A percentile compares a stretch with the other conserved stretches of the same genome.
phyloP scores from a whole-genome alignment of 306 rosid species.

The Quercus cerris region DNA sequence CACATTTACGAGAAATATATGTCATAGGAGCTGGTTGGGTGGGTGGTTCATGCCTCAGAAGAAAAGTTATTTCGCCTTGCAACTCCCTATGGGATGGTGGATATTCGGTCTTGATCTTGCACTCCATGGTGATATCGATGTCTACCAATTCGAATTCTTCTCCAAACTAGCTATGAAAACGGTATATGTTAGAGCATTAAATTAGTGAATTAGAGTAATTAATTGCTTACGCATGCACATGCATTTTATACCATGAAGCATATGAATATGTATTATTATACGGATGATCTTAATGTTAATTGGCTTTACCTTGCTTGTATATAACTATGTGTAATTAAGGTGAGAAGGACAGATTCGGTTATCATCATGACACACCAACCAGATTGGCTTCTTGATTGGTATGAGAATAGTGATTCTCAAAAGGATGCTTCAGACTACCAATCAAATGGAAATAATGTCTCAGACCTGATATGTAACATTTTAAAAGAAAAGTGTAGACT shows the following conservation, averaged over 20 bases:
- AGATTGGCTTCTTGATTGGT: slow-evolving; percentile 92
- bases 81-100: slow-evolving; percentile 96
- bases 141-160: slow-evolving; percentile 91
- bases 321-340: slow-evolving; percentile 44
- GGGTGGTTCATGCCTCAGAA: slow-evolving; percentile 99
- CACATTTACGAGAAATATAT: slow-evolving; percentile 88
- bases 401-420: slow-evolving; percentile 71
- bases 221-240: neutral
- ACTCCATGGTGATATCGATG: slow-evolving; percentile 91
- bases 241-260: no score
- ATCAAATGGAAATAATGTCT: slow-evolving; percentile 40
- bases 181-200: slow-evolving; percentile 36
- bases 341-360: slow-evolving; percentile 70
- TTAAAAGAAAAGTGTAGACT: slow-evolving; percentile 86
- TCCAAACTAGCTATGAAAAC: slow-evolving; percentile 56
- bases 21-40: slow-evolving; percentile 92
- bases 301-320: slow-evolving; percentile 15
- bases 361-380: slow-evolving; percentile 93
- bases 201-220: no score
- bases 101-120: slow-evolving; percentile 93
- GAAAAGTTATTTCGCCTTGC: slow-evolving; percentile 92
- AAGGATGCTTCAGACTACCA: slow-evolving; percentile 57
- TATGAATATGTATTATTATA: no score
- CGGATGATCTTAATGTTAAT: neutral
- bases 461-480: slow-evolving; percentile 71